Evolutionary conservation across 2,329 filamentous ascomycete genomes (phyloP).

Genomic region (Botryotinia calthae): DNA sequence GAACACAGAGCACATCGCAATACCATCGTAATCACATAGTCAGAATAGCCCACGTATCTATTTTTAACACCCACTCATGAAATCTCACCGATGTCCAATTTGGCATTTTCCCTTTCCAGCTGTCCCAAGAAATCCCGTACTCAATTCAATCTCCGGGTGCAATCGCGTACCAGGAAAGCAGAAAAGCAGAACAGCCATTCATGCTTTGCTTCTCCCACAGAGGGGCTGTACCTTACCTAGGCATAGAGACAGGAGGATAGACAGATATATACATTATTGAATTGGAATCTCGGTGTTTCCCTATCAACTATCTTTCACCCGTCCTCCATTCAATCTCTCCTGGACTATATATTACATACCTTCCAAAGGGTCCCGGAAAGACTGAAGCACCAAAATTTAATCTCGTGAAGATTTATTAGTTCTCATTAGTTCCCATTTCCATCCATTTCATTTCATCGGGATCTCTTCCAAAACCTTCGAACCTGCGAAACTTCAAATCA

Average conservation of each 20-base stretch:
- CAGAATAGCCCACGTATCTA: neutral
- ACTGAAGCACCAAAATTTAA: neutral
- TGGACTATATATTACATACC: neutral
- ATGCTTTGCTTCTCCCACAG: neutral
- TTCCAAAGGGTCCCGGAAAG: neutral
- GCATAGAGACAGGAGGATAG: no score
- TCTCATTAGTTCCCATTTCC: neutral
- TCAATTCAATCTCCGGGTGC: conserved; percentile 1
- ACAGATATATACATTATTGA: neutral
- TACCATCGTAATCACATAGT: no score
- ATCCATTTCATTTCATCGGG: neutral
- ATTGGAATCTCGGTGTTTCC: conserved; percentile 2
- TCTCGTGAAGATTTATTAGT: neutral
- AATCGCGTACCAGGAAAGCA: neutral
- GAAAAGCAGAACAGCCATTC: no score
- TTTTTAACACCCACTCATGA: conserved; percentile 6
- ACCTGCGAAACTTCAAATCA: neutral
- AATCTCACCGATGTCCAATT: neutral
- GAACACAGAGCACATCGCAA: no score
- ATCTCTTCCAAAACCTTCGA: neutral
- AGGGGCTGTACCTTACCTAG: no score
- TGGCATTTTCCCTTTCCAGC: neutral
- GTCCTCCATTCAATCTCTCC: neutral
- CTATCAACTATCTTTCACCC: neutral
- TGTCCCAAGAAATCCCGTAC: neutral